Base-by-base conservation (phyloP, 768 basidiomycete genomes). In the Termitomyces sp. region DNA sequence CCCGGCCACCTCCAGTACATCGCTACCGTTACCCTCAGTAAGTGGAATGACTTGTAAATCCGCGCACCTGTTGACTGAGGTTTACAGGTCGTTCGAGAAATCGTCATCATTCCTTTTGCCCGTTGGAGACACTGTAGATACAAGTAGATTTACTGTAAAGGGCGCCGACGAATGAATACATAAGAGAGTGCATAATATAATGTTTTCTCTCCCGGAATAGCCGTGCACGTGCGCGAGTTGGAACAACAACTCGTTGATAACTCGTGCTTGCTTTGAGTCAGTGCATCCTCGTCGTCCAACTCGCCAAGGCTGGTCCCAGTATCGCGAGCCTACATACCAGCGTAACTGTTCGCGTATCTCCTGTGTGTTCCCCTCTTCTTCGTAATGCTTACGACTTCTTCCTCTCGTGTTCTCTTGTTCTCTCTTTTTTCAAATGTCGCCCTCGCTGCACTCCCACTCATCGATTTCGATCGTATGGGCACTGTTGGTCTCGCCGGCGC, bases 401-500 rank as follows among this genome's bases (percentile, higher is more conserved):
- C 62, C 44, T 56, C 62, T 53, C 60, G 56, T 50, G 45, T 68
- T 56, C 60, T 72, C 61, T 10, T 54, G 18, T 29, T 60, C 52
- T 52, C 46, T 46, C 41, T 63, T 45, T 57, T 61, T 47, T 48
- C 59, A 58, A 63, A 71, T 73, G 70, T 57, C 53, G 72, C 65
- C 50, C 62, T 64, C 55, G 75, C 74, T 24, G 62, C 73, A 56
- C 58, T 75, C 53, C 76, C 76, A 52, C 69, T 71, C 58, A 74
- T 80, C 64, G 77, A 78, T 62, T 77, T 78, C 63, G 68, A 79
- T 66, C 86, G 88, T 54, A 95, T 99, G 92, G 96, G 96, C 62
- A 86, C 80, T 55, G 94, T 98, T 51, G 94, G 86, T 56, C 79
- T 98, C 42, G 86, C 87, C 28, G 96, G 96, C 57, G 79, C 90